Base-by-base conservation (phyloP, 352 stramenopile genomes). In the Pythium rhizo-oryzae region DNA sequence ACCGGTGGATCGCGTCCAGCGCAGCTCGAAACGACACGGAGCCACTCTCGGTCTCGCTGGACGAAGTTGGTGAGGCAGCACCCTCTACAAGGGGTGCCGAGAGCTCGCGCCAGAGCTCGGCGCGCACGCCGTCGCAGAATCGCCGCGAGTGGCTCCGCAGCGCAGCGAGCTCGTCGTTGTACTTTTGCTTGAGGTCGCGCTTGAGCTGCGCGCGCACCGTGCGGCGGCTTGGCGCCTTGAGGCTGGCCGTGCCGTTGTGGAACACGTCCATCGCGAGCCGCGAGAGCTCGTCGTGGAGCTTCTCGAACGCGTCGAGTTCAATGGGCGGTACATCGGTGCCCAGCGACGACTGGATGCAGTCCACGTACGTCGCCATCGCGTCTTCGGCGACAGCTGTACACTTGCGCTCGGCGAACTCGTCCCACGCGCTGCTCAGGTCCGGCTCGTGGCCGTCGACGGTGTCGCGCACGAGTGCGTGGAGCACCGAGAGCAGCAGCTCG, bases 211-310 rank as follows among this genome's bases (percentile, higher is more conserved):
- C 69, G 47, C 85, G 82, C n/a, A 90, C 75, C 18, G 58, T 76
- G 13, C 80, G 81, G 24, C 77, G 65, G 4, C 74, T 81, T 1
- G 75, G 59, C 8, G 84, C 80, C 47, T 79, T 80, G 43, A 80
- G 75, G 5, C 66, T 77, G 0, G 76, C 61, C 1, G 57, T 60
- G 5, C 80, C 76, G 11, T 67, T 71, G 67, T 85, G 76, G 39
- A 83, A 96, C 11, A 93, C 74, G 44, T 91, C 83, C 74, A 93
- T 75, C 4, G 84, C 85, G 2, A 96, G 78, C 12, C 78, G 77
- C 57, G 61, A 74, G 33, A 96, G 78, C n/a, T 96, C 87, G 23
- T 82, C 75, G 52, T 96, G 84, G 23, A 96, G 76, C 64, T 81
- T 80, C 21, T 81, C 75, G 52, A 93, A 89, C 41, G 75, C 74